Base-by-base conservation (phyloP, 2,329 filamentous ascomycete species). In the Fusarium armeniacum region DNA sequence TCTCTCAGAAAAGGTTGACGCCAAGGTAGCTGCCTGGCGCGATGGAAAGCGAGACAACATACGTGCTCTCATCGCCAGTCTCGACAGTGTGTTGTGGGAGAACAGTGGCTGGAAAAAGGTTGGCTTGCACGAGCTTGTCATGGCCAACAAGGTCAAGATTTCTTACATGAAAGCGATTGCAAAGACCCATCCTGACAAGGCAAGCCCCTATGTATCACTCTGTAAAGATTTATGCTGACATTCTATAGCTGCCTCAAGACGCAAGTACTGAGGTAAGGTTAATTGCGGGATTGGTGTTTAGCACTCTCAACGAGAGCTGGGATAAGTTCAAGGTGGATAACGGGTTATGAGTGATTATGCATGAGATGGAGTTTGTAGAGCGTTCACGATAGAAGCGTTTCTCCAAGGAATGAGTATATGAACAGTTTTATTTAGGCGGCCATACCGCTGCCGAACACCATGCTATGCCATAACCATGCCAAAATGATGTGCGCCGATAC, bases 111-210 rank as follows among this genome's bases (percentile, higher is more conserved):
- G 96, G 96, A 98, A 97, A 84, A 97, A 97, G 83, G 91, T 98
- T 59, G 94, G 93, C 33, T 89, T 99, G 89, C 91, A 94, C 70
- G 96, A 99, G 82, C 81, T 99, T 73, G 91, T 99, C 54, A 87
- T 97, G 86, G 90, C 94, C 35, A 94, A 93, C 73, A 97, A 95
- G 85, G 96, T 98, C 79, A 99, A 99, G 87, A 91, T 99, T 70
- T 86, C 92, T 64, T 99, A 99, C 78, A 98, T 99, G 96, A 98
- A 97, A 87, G 96, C 95, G 8, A 98, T 99, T 86, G 93, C 91
- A 13, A 98, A 98, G 85, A 96, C 96, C 73, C 96, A 99, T 85
- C 96, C 96, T 65, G 96, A 99, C 80, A 99, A 99, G 91, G 96
- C 98, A 85, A 81, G 89, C 38, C 44, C 12, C 16, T 16, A 3